Conservation (phyloP, 371 early-diverging fungal species). For the Mortierella sp. region DNA sequence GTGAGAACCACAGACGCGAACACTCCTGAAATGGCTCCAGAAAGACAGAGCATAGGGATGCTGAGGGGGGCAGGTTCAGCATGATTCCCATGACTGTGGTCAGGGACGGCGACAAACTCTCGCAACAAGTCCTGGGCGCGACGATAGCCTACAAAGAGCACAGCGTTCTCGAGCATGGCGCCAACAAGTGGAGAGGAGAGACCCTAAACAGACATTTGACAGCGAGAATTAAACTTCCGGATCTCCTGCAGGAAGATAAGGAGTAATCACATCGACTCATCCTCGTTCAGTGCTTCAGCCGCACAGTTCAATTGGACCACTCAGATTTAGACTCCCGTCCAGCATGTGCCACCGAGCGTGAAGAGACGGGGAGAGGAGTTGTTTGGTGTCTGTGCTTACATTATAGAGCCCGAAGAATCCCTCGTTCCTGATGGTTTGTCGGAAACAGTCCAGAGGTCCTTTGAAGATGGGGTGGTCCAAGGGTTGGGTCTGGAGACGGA, state of each 20-base stretch:
- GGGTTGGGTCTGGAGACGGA: conserved; percentile 92
- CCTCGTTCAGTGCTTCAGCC: neutral
- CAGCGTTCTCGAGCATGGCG: conserved; percentile 94
- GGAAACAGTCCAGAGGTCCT: conserved; percentile 90
- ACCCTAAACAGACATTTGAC: conserved; percentile 63
- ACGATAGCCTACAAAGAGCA: conserved; percentile 90
- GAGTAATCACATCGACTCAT: conserved; percentile 9
- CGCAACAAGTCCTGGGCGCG: conserved; percentile 80
- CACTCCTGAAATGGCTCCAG: conserved; percentile 90
- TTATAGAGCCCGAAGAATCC: conserved; percentile 86
- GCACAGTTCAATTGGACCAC: too few species aligned
- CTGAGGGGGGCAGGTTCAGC: conserved; percentile 58
- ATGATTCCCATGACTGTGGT: conserved; percentile 4
- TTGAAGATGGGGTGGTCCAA: conserved; percentile 72
- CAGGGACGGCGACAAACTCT: conserved; percentile 33
- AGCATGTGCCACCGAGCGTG: too few species aligned
- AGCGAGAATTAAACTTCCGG: conserved; percentile 14
- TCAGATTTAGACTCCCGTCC: neutral
- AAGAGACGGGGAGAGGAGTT: too few species aligned
- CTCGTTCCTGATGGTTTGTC: conserved; percentile 72
- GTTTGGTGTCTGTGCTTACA: conserved; percentile 52
- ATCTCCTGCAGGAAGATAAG: neutral
- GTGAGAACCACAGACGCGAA: conserved; percentile 90
- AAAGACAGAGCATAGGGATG: conserved; percentile 77
- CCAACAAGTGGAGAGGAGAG: conserved; percentile 92